Conservation (phyloP, 2,329 filamentous ascomycete genomes). For the Dactylellina drechsleri region DNA sequence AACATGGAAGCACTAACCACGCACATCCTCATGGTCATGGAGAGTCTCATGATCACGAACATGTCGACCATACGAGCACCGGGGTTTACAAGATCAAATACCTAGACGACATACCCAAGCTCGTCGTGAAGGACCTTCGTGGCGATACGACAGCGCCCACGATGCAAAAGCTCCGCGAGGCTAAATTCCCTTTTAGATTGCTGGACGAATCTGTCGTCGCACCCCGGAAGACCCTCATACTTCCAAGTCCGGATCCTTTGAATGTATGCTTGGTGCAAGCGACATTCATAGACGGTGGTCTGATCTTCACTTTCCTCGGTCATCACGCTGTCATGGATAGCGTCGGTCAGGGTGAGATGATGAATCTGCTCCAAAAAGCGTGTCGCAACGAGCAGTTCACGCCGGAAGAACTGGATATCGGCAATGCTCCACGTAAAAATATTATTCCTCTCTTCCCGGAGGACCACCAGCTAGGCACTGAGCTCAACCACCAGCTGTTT, state of each 20-base stretch:
- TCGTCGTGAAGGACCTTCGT: conserved; percentile 64
- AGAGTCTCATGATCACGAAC: conserved; percentile 6
- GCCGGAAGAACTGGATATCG: conserved; percentile 62
- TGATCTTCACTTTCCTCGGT: conserved; percentile 66
- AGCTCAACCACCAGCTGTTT: conserved; percentile 61
- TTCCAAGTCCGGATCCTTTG: conserved; percentile 57
- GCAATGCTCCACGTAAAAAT: conserved; percentile 63
- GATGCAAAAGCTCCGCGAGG: conserved; percentile 61
- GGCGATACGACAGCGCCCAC: conserved; percentile 61
- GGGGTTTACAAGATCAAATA: conserved; percentile 63
- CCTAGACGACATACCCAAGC: conserved; percentile 59
- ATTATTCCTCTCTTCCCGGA: conserved; percentile 63
- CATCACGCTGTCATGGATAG: conserved; percentile 68
- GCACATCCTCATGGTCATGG: too few species aligned
- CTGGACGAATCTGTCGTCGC: conserved; percentile 65
- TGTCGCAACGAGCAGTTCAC: conserved; percentile 65
- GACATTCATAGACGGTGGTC: conserved; percentile 65
- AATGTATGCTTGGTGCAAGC: conserved; percentile 65
- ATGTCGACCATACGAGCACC: conserved; percentile 57
- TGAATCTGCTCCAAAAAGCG: conserved; percentile 66
- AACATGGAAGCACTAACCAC: too few species aligned
- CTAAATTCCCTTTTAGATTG: conserved; percentile 65
- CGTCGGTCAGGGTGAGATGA: conserved; percentile 65
- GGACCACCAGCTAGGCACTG: conserved; percentile 60
- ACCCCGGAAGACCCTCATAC: conserved; percentile 63